Evolutionary conservation across 2,329 filamentous ascomycete genomes (phyloP).

Genomic region (Microthyrium microscopicum): DNA sequence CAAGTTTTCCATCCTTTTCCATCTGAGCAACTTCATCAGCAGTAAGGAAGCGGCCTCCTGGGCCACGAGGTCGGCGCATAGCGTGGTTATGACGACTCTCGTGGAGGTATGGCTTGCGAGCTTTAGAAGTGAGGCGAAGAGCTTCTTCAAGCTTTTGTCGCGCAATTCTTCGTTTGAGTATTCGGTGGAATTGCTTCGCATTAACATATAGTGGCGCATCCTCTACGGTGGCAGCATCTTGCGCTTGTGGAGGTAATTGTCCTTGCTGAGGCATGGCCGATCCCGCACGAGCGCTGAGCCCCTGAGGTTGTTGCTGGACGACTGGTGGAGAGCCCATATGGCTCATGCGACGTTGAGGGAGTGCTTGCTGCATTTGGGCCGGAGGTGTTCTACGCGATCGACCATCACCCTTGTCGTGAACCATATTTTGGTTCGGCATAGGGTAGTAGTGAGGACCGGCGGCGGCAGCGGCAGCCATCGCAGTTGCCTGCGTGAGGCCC

Average conservation of each 20-base stretch:
- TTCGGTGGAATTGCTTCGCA: slow-evolving; percentile 95
- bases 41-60: slow-evolving; percentile 87
- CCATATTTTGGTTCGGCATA: slow-evolving; percentile 32
- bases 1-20: slow-evolving; percentile 32
- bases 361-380: slow-evolving; percentile 5
- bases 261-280: slow-evolving; percentile 23
- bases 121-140: slow-evolving; percentile 80
- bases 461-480: slow-evolving; percentile 86
- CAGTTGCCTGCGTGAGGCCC: slow-evolving; percentile 71
- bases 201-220: slow-evolving; percentile 96
- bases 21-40: slow-evolving; percentile 89
- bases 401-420: slow-evolving; percentile 4
- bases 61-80: slow-evolving; percentile 86
- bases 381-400: slow-evolving; percentile 6
- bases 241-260: slow-evolving; percentile 37
- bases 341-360: slow-evolving; percentile 24
- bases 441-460: slow-evolving; percentile 58
- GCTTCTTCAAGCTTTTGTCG: slow-evolving; percentile 89
- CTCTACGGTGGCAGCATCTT: slow-evolving; percentile 52
- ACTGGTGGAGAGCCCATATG: slow-evolving; percentile 31
- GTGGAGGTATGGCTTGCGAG: slow-evolving; percentile 90
- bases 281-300: slow-evolving; percentile 48
- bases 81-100: slow-evolving; percentile 96
- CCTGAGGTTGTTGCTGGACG: slow-evolving; percentile 55
- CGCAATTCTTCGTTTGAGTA: slow-evolving; percentile 83